phyloP scores from a whole-genome alignment of 2,329 filamentous ascomycete species.

The Curvularia hawaiiensis region DNA sequence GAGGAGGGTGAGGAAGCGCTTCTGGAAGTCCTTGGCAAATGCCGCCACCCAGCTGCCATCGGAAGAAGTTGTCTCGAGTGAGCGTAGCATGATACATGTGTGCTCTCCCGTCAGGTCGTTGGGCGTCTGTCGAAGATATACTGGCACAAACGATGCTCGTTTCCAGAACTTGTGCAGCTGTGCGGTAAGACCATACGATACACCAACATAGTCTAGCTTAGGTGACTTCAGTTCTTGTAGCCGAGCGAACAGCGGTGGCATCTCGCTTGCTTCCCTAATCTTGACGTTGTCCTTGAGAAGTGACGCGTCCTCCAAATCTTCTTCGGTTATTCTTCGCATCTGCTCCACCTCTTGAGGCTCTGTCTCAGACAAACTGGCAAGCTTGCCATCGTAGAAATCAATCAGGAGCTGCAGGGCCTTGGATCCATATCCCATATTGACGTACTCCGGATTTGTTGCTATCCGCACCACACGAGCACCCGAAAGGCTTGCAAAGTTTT shows the following conservation, averaged over 20 bases:
- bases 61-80: conserved; percentile 61
- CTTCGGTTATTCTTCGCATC: conserved; percentile 80
- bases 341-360: conserved; percentile 60
- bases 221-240: conserved; percentile 82
- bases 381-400: conserved; percentile 95
- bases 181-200: conserved; percentile 90
- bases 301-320: conserved; percentile 75
- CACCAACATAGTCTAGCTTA: conserved; percentile 87
- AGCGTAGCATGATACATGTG: conserved; percentile 94
- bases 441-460: conserved; percentile 93
- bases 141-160: conserved; percentile 79
- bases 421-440: conserved; percentile 90
- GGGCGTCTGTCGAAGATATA: conserved; percentile 92
- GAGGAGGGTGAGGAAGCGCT: conserved; percentile 85
- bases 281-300: conserved; percentile 87
- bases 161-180: conserved; percentile 98
- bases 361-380: conserved; percentile 80
- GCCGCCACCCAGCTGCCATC: conserved; percentile 87
- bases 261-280: conserved; percentile 84
- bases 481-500: conserved; percentile 91
- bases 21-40: conserved; percentile 91
- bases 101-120: conserved; percentile 98
- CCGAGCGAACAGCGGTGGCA: conserved; percentile 92
- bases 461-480: conserved; percentile 93
- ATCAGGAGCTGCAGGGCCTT: conserved; percentile 84